Conservation (phyloP, 192 early-diverging fungal species). For the Borealophlyctis nickersoniae region DNA sequence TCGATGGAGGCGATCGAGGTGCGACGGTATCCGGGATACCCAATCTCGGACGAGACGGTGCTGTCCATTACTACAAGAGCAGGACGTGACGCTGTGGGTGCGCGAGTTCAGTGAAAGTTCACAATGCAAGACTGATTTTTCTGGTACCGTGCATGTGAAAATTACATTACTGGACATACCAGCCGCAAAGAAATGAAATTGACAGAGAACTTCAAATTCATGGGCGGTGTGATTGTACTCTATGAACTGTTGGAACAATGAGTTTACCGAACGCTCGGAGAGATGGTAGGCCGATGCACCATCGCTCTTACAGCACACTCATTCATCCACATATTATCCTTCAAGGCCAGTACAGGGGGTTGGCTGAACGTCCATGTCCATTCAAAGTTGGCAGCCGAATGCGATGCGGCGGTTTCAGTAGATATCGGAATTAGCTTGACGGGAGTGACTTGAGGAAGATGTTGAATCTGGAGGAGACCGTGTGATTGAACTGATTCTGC, state of each 20-base stretch:
- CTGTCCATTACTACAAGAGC: too few relatives aligned
- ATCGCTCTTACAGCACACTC: background rate
- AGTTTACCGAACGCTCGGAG: background rate
- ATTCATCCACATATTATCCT: background rate
- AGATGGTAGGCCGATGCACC: background rate
- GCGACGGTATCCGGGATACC: background rate
- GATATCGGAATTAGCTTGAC: too few relatives aligned
- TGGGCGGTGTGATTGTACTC: background rate
- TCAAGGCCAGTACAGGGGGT: background rate
- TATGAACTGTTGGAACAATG: background rate
- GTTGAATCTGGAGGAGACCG: too few relatives aligned
- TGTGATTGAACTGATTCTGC: too few relatives aligned
- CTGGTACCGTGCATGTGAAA: background rate
- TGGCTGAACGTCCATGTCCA: background rate
- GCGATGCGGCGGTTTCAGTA: too few relatives aligned
- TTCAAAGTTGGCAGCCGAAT: background rate
- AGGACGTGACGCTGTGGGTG: background rate
- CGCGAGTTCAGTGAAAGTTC: background rate
- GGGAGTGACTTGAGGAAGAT: too few relatives aligned
- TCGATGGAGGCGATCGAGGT: background rate
- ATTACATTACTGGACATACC: background rate
- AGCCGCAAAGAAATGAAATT: background rate
- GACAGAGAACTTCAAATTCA: background rate
- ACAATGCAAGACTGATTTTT: too few relatives aligned
- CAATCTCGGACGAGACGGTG: too few relatives aligned